Evolutionary conservation across 345 rosid species (phyloP).

Genomic region (Euphorbia lathyris): DNA sequence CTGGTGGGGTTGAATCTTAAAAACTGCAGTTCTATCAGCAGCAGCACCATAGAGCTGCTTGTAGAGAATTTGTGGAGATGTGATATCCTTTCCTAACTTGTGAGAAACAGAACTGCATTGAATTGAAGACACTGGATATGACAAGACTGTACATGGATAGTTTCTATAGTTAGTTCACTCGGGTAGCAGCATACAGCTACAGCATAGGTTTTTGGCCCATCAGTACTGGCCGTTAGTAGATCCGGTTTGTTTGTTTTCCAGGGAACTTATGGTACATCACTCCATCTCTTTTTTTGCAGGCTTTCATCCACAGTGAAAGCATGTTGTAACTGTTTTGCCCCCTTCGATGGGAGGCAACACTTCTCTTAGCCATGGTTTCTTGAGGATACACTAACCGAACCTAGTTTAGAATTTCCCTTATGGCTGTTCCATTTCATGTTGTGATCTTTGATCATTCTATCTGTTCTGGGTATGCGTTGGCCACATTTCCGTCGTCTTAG

Average conservation of each 20-base stretch:
- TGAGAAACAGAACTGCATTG: background rate
- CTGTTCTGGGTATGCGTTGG: background rate
- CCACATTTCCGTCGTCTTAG: slow-evolving; percentile 23
- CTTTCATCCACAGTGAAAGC: slow-evolving; percentile 36
- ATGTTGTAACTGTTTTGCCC: slow-evolving; percentile 35
- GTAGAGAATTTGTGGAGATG: slow-evolving; percentile 73
- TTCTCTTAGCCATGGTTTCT: slow-evolving; percentile 35
- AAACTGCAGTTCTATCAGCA: slow-evolving; percentile 67
- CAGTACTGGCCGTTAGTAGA: slow-evolving; percentile 7
- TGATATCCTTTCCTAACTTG: slow-evolving; percentile 66
- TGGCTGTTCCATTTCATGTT: slow-evolving; percentile 18
- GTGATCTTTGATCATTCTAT: slow-evolving; percentile 22
- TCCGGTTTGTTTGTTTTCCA: slow-evolving; percentile 45
- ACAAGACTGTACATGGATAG: slow-evolving; percentile 15
- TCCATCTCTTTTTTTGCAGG: slow-evolving; percentile 46
- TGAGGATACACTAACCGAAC: slow-evolving; percentile 41
- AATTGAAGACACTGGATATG: slow-evolving; percentile 1
- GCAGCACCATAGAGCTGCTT: slow-evolving; percentile 48
- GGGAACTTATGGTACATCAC: slow-evolving; percentile 36
- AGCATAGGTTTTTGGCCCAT: slow-evolving; percentile 32
- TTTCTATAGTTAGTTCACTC: slow-evolving; percentile 13
- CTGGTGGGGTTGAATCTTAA: slow-evolving; percentile 77
- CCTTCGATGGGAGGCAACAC: slow-evolving; percentile 27
- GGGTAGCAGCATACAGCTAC: slow-evolving; percentile 39
- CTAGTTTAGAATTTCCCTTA: slow-evolving; percentile 26